Conservation (phyloP, 1,284 basidiomycete species). For the Ganoderma sinense region DNA sequence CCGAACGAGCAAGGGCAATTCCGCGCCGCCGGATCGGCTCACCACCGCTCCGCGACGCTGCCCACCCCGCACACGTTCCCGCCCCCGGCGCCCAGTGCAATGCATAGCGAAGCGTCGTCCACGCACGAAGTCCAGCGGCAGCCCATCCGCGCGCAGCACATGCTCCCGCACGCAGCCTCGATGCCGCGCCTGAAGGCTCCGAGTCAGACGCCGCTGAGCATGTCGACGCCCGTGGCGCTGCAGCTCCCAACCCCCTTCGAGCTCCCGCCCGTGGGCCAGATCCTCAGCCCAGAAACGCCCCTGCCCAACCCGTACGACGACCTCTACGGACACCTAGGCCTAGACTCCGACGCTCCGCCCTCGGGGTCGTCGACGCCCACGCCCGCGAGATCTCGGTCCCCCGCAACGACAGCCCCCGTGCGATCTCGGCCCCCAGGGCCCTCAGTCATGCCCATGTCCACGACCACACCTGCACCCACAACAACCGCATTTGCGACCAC, state of each 20-base stretch:
- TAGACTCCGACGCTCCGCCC: neutral
- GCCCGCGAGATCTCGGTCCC: neutral
- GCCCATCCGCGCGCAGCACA: neutral
- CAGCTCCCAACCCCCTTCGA: constrained; percentile 1
- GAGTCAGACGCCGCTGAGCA: neutral
- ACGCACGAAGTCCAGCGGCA: neutral
- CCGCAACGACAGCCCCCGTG: neutral
- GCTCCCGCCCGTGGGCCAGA: neutral
- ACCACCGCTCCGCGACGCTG: neutral
- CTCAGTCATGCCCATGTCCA: neutral
- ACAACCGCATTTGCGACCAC: no score
- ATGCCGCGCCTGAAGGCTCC: neutral
- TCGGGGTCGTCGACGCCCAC: neutral
- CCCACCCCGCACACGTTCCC: neutral
- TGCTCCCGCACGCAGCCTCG: neutral
- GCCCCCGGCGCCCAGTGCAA: neutral
- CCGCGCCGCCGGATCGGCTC: neutral
- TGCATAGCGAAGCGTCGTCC: neutral
- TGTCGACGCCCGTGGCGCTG: neutral
- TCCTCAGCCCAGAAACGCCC: neutral
- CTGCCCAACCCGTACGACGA: constrained; percentile 14
- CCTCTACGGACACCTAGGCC: neutral
- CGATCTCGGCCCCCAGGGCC: neutral
- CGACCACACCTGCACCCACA: neutral
- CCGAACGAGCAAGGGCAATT: neutral